Percentiles rank a stretch among this genome's conserved stretches.
Conservation (phyloP, 129 eudicot genomes). For the Chrysanthemum lavandulifolium region DNA sequence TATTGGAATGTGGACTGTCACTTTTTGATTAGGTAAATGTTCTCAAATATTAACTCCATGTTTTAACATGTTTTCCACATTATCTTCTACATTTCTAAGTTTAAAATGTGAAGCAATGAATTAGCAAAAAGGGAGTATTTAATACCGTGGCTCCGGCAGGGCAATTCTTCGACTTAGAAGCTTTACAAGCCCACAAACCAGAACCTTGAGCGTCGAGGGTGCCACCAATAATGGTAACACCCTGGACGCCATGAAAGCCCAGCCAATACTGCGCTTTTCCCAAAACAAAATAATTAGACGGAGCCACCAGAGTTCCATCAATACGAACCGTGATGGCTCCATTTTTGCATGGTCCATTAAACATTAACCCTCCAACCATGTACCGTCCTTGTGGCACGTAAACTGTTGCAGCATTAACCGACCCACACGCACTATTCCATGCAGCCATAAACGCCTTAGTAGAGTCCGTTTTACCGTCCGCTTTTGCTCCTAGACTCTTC, state of each 20-base stretch:
- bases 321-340: constrained; percentile 37
- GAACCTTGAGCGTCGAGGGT: constrained; percentile 63
- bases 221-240: constrained; percentile 59
- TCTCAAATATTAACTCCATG: too few species aligned
- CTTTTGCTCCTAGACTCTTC: constrained; percentile 47
- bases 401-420: constrained; percentile 44
- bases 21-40: too few species aligned
- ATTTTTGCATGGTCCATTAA: constrained; percentile 48
- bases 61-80: too few species aligned
- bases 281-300: constrained; percentile 38
- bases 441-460: constrained; percentile 47
- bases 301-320: constrained; percentile 66
- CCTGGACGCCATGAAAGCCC: constrained; percentile 36
- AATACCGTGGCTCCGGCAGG: constrained; percentile 69
- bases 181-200: constrained; percentile 63
- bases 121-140: neutral
- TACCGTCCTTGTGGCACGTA: constrained; percentile 64
- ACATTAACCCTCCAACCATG: constrained; percentile 27
- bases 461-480: constrained; percentile 63
- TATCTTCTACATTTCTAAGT: too few species aligned
- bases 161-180: constrained; percentile 40
- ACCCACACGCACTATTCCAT: constrained; percentile 58
- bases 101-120: neutral
- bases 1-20: too few species aligned
- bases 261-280: constrained; percentile 48